Percentiles rank a stretch among this genome's conserved stretches.
These are phyloP conservation scores for Globisporangium rhizosaccharum DNA, from an alignment of 352 stramenopile species.

Conservation along the genomic window DNA sequence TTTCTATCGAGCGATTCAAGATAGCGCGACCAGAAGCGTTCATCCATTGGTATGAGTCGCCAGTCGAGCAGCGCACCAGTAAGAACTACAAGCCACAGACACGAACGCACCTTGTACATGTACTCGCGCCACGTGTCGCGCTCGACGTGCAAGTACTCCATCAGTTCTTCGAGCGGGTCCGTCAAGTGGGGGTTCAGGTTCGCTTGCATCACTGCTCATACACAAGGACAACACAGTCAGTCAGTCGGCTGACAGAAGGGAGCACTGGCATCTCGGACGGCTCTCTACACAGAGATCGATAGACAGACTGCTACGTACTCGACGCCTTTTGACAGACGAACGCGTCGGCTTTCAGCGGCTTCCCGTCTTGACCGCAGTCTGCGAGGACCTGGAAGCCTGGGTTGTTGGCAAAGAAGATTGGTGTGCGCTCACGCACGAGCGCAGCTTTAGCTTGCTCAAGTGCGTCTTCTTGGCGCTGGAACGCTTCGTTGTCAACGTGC, in stretches of 20 bases:
- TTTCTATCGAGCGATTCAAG: constrained; percentile 29
- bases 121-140: constrained; percentile 73
- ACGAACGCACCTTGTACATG: constrained; percentile 61
- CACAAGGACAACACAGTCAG: not conserved
- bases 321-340: constrained; percentile 76
- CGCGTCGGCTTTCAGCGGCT: constrained; percentile 40
- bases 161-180: constrained; percentile 67
- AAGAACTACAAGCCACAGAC: too few species aligned
- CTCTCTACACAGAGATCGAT: too few species aligned
- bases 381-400: constrained; percentile 47
- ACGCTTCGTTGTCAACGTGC: constrained; percentile 26
- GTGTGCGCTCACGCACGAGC: constrained; percentile 48
- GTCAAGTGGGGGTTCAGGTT: constrained; percentile 80
- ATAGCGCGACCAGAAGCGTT: too few species aligned
- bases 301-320: constrained; percentile 22
- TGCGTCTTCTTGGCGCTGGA: constrained; percentile 36
- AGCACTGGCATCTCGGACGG: not conserved
- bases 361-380: constrained; percentile 16
- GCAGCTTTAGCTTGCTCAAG: constrained; percentile 44
- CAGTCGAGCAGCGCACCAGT: too few species aligned
- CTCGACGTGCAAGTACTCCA: constrained; percentile 77
- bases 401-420: constrained; percentile 77
- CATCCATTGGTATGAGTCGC: too few species aligned
- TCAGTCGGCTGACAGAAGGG: not conserved
- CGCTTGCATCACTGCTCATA: constrained; percentile 39